phyloP scores from a whole-genome alignment of 768 basidiomycete genomes.

The Steccherinum ochraceum region DNA sequence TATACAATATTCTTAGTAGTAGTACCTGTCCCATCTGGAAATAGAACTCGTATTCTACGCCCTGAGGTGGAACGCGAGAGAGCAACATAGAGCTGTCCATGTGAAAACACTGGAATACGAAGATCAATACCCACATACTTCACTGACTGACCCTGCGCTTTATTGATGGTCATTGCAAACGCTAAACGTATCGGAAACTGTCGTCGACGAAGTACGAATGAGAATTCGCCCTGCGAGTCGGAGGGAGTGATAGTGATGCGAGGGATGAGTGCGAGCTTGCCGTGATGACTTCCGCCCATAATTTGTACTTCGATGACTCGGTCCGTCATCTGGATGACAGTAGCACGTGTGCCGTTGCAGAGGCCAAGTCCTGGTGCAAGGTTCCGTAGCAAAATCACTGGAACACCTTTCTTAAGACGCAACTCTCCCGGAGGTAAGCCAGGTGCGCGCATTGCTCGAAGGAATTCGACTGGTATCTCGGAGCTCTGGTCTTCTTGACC shows the following conservation, averaged over 20 bases:
- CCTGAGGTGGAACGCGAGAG: slow-evolving; percentile 30
- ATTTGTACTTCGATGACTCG: slow-evolving; percentile 29
- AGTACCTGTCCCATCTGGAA: not conserved
- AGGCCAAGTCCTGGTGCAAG: slow-evolving; percentile 27
- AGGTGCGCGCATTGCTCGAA: slow-evolving; percentile 30
- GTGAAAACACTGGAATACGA: slow-evolving; percentile 28
- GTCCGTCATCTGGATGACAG: slow-evolving; percentile 18
- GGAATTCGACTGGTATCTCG: slow-evolving; percentile 27
- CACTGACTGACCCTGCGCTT: slow-evolving; percentile 42
- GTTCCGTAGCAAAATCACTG: slow-evolving; percentile 40
- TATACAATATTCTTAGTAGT: not conserved
- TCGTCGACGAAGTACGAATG: slow-evolving; percentile 24
- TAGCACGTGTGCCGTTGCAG: slow-evolving; percentile 31
- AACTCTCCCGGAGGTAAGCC: slow-evolving; percentile 29
- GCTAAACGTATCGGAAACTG: slow-evolving; percentile 40
- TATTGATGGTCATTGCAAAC: slow-evolving; percentile 45
- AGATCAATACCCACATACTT: slow-evolving; percentile 36
- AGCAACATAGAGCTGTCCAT: slow-evolving; percentile 42
- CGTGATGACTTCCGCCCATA: slow-evolving; percentile 30
- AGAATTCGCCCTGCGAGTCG: slow-evolving; percentile 12
- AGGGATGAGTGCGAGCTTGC: slow-evolving; percentile 32
- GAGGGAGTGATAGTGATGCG: slow-evolving; percentile 29
- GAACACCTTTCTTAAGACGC: slow-evolving; percentile 14
- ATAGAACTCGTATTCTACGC: slow-evolving; percentile 22
- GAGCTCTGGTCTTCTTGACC: not conserved